Conservation (phyloP, 163 green algal species). For the Scenedesmus sp. region DNA sequence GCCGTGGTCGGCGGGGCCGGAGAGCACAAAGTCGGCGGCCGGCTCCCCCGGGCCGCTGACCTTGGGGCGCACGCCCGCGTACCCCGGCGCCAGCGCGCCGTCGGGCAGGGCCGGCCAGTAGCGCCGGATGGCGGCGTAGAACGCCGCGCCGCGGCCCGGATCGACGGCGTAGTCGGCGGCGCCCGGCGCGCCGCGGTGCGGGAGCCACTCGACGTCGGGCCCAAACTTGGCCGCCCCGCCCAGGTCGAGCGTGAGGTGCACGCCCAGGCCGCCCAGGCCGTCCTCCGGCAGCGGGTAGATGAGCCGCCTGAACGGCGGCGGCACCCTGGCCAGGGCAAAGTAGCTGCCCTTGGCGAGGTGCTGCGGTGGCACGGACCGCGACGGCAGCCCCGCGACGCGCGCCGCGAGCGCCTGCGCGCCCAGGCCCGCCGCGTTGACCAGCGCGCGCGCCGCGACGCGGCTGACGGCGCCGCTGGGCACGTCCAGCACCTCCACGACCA, state of each 20-base stretch:
- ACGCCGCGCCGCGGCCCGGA: constrained; percentile 52
- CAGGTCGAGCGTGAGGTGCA: constrained; percentile 91
- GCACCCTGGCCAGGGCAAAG: constrained; percentile 56
- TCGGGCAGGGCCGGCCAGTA: constrained; percentile 80
- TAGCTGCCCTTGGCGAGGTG: constrained; percentile 75
- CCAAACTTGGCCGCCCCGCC: constrained; percentile 79
- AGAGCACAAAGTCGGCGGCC: constrained; percentile 79
- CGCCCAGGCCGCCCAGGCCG: constrained; percentile 75
- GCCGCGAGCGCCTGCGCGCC: constrained; percentile 58
- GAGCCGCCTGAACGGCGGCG: constrained; percentile 75
- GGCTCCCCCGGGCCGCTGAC: constrained; percentile 60
- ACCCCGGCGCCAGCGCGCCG: constrained; percentile 69
- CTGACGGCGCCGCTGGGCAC: constrained; percentile 41
- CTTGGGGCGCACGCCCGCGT: constrained; percentile 87
- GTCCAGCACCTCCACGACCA: constrained; percentile 60
- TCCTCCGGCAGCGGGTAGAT: constrained; percentile 89
- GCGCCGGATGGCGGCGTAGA: constrained; percentile 72
- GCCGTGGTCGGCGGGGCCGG: constrained; percentile 60
- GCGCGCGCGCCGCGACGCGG: constrained; percentile 39
- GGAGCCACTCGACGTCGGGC: constrained; percentile 89
- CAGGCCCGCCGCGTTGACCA: constrained; percentile 76
- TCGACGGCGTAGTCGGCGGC: constrained; percentile 52
- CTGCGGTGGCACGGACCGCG: constrained; percentile 55
- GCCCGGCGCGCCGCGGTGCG: not conserved
- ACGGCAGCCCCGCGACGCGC: constrained; percentile 56